Conservation (phyloP, 2,329 filamentous ascomycete species). For the Drechslera avenae region DNA sequence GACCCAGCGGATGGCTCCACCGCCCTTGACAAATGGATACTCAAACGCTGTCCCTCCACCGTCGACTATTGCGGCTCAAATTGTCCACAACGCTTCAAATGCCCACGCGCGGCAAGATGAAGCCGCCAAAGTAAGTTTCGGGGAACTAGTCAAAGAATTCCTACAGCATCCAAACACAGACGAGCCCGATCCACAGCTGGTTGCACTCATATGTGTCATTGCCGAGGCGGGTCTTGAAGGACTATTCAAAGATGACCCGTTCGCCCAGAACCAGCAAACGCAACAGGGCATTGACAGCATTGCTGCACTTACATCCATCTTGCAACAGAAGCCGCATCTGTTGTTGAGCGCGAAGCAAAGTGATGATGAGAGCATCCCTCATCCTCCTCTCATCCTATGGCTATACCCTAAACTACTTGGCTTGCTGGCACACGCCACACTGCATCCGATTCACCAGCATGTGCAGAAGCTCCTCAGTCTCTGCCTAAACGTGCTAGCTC, state of each 20-base stretch:
- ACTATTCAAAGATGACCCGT: slow-evolving; percentile 70
- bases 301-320: slow-evolving; percentile 74
- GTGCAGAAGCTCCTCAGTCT: slow-evolving; percentile 44
- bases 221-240: slow-evolving; percentile 77
- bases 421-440: slow-evolving; percentile 51
- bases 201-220: slow-evolving; percentile 85
- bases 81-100: slow-evolving; percentile 79
- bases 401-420: slow-evolving; percentile 59
- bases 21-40: slow-evolving; percentile 25
- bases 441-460: slow-evolving; percentile 49
- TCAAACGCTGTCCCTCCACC: slow-evolving; percentile 53
- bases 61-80: slow-evolving; percentile 85
- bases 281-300: slow-evolving; percentile 73
- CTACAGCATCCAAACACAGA: slow-evolving; percentile 55
- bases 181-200: slow-evolving; percentile 73
- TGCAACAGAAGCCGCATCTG: slow-evolving; percentile 76
- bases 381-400: slow-evolving; percentile 59
- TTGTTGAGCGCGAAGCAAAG: slow-evolving; percentile 51
- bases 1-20: slow-evolving; percentile 36
- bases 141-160: slow-evolving; percentile 71
- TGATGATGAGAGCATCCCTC: slow-evolving; percentile 39
- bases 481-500: slow-evolving; percentile 45
- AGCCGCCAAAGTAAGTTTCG: slow-evolving; percentile 74
- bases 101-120: slow-evolving; percentile 65
- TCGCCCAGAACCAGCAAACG: slow-evolving; percentile 63